Evolutionary conservation across 1,139 yeast species (phyloP).

Genomic region (Nakaseomyces uthaithaninus): DNA sequence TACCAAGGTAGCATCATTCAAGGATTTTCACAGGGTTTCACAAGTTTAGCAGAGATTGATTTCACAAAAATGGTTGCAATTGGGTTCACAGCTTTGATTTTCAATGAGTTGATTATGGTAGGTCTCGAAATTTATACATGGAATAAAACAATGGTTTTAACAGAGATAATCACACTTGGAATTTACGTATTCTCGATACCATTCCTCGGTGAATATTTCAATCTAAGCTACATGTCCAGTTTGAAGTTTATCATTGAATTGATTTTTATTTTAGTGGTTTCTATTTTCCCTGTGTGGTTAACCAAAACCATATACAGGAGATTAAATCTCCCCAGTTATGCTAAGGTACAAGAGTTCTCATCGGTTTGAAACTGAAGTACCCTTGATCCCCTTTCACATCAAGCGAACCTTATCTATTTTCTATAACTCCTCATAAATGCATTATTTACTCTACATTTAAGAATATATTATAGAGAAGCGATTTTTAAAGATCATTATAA

Average conservation of each 20-base stretch:
- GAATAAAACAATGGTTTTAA: slow-evolving; percentile 68
- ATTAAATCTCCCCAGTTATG: slow-evolving; percentile 89
- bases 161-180: slow-evolving; percentile 62
- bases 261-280: slow-evolving; percentile 52
- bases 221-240: slow-evolving; percentile 53
- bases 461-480: no score
- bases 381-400: no score
- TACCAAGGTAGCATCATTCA: slow-evolving; percentile 85
- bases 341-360: slow-evolving; percentile 72
- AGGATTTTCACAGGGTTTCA: slow-evolving; percentile 65
- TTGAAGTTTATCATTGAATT: slow-evolving; percentile 63
- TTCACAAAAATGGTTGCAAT: slow-evolving; percentile 78
- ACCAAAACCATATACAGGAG: slow-evolving; percentile 65
- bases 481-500: no score
- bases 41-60: slow-evolving; percentile 46
- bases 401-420: no score
- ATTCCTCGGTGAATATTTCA: slow-evolving; percentile 74
- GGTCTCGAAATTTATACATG: slow-evolving; percentile 86
- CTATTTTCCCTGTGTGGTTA: slow-evolving; percentile 86
- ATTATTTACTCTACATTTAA: no score
- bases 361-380: slow-evolving; percentile 16
- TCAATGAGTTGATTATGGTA: slow-evolving; percentile 90
- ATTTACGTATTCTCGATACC: slow-evolving; percentile 73
- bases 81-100: slow-evolving; percentile 68
- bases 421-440: no score